Evolutionary conservation across 306 rosid genomes (phyloP).

Genomic region (Malus fusca): DNA sequence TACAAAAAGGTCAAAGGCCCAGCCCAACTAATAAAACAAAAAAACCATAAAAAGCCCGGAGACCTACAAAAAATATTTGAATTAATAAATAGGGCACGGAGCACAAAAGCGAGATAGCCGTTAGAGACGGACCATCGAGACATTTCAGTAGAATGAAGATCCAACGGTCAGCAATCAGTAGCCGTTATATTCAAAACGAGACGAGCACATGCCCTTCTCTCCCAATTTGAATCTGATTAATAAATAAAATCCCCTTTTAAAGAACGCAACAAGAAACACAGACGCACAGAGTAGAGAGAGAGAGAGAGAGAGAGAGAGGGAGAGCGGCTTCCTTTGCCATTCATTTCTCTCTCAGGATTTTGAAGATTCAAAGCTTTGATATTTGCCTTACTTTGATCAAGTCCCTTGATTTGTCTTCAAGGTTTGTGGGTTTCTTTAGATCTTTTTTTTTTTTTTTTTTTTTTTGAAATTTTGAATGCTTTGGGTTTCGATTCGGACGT

Average conservation of each 20-base stretch:
- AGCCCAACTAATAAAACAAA: too few species aligned
- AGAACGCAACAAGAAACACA: not conserved
- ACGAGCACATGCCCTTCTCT: constrained; percentile 7
- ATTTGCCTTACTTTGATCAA: not conserved
- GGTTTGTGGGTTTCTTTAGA: not conserved
- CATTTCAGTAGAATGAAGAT: constrained; percentile 1
- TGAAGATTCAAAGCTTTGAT: not conserved
- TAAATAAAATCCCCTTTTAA: not conserved
- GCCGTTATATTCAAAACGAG: constrained; percentile 39
- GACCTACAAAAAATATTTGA: not conserved
- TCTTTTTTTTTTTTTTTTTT: not conserved
- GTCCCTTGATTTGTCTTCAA: not conserved
- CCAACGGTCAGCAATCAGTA: constrained; percentile 23
- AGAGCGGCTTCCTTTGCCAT: too few species aligned
- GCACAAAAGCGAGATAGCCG: constrained; percentile 29
- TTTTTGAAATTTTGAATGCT: not conserved
- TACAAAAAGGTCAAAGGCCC: too few species aligned
- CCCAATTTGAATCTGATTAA: not conserved
- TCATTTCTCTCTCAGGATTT: not conserved
- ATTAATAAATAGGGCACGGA: not conserved
- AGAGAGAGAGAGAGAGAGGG: not conserved
- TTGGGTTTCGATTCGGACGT: not conserved
- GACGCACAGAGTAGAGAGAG: not conserved
- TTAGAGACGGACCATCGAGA: constrained; percentile 6
- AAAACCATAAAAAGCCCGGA: not conserved